These are phyloP conservation scores for Lactifluus volemus DNA, from an alignment of 768 basidiomycete genomes.

Conservation along the genomic window DNA sequence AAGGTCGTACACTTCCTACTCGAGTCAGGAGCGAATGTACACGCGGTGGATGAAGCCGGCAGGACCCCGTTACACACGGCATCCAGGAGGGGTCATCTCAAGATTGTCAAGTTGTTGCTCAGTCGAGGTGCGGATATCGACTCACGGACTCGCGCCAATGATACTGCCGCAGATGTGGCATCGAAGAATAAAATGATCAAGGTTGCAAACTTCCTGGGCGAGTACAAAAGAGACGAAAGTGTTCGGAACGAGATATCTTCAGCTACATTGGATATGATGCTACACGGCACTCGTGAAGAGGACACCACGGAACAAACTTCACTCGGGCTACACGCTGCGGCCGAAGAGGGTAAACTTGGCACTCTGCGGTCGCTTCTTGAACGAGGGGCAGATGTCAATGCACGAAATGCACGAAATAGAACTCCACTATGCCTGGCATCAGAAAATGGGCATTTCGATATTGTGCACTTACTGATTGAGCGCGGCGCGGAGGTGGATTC, in stretches of 20 bases:
- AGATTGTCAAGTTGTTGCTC: neutral
- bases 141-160: neutral
- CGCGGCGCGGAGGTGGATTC: neutral
- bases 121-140: neutral
- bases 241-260: neutral
- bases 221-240: neutral
- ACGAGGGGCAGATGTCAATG: neutral
- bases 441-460: neutral
- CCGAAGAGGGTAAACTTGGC: neutral
- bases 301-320: neutral
- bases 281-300: neutral
- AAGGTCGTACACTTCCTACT: neutral
- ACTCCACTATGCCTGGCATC: neutral
- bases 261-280: neutral
- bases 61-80: conserved; percentile 3
- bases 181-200: neutral
- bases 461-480: neutral
- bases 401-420: neutral
- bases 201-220: neutral
- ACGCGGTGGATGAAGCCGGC: neutral
- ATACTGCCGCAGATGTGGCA: neutral
- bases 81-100: neutral
- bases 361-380: neutral
- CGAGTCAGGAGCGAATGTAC: conserved; percentile 4
- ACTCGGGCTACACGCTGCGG: neutral